These are phyloP conservation scores for Verticillium dahliae DNA, from an alignment of 2,329 filamentous ascomycete genomes.

Conservation along the genomic window DNA sequence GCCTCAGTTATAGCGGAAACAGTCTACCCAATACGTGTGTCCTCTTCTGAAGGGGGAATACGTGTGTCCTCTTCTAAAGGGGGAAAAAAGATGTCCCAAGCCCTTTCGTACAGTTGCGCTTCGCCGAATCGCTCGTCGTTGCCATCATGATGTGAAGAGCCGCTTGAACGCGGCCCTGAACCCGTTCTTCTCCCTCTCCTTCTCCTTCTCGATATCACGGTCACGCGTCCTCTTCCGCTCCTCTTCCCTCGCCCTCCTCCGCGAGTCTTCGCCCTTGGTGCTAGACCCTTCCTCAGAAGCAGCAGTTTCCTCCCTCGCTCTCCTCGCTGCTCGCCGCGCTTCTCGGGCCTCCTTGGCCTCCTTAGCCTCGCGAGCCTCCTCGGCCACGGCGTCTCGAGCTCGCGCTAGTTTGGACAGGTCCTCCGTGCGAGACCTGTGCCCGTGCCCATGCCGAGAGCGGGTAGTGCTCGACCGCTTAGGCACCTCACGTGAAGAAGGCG, in stretches of 20 bases:
- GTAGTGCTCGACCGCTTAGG: slow-evolving; percentile 24
- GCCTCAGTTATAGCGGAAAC: background rate
- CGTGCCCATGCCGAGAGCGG: slow-evolving; percentile 13
- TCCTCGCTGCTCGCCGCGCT: slow-evolving; percentile 25
- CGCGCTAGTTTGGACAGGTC: slow-evolving; percentile 19
- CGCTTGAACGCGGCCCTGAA: slow-evolving; percentile 29
- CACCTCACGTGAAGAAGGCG: slow-evolving; percentile 15
- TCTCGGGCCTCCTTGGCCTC: slow-evolving; percentile 20
- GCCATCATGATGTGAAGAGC: slow-evolving; percentile 21
- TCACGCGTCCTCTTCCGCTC: slow-evolving; percentile 12
- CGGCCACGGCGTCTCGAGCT: slow-evolving; percentile 15
- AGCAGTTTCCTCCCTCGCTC: slow-evolving; percentile 15
- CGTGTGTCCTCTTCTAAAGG: background rate
- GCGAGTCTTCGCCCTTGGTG: slow-evolving; percentile 20
- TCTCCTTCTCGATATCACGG: slow-evolving; percentile 14
- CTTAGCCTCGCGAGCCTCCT: slow-evolving; percentile 9
- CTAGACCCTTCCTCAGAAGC: slow-evolving; percentile 20
- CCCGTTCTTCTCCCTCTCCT: slow-evolving; percentile 14
- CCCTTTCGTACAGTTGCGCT: background rate
- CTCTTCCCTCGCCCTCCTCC: slow-evolving; percentile 20
- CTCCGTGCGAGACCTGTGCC: slow-evolving; percentile 18
- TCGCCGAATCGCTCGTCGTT: background rate
- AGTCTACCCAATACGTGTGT: background rate
- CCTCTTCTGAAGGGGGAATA: background rate
- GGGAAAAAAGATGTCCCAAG: background rate